Base-by-base conservation (phyloP, 495 filamentous ascomycete genomes). In the Apodospora peruviana region DNA sequence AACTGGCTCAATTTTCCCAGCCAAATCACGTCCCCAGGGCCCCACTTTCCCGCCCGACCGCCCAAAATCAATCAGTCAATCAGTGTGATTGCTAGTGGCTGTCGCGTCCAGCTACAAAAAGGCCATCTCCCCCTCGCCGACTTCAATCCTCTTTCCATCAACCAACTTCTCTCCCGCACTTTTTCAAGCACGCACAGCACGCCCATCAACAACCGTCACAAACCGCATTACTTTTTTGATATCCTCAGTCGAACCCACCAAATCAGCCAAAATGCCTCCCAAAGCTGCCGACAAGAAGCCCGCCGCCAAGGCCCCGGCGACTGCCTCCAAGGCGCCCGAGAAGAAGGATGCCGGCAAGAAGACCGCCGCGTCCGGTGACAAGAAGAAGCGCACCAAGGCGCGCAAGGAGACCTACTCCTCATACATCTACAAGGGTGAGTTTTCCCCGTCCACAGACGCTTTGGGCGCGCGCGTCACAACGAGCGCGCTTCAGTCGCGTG, bases 281-380 rank as follows among this genome's bases (percentile, higher is more conserved):
- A 96, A 96, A 80, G 86, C 88, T 67, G 87, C 88, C 65, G 91
- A 96, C 88, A 96, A 95, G 85, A 91, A 91, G 75, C 87, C 88
- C 78, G 93, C 90, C 81, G 68, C 86, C 77, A 98, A 98, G 90
- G 91, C 91, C 58, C 93, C 93, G 36, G 91, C 89, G 67, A 86
- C 86, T 65, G 75, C 74, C 39, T 69, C 69, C 56, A 77, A 77
- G 70, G 72, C 72, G 29, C 86, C 88, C 65, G 91, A 96, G 84
- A 96, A 97, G 86, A 96, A 97, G 85, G 91, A 96, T 71, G 94
- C 91, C 54, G 91, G 91, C 78, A 98, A 98, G 88, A 98, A 96
- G 85, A 96, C 93, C 36, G 89, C 93, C 32, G 82, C 90, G 34
- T 77, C 88, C 65, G 93, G 91, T 52, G 93, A 97, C 51, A 97